These are phyloP conservation scores for Pisolithus orientalis DNA, from an alignment of 768 basidiomycete genomes.

Conservation along the genomic window DNA sequence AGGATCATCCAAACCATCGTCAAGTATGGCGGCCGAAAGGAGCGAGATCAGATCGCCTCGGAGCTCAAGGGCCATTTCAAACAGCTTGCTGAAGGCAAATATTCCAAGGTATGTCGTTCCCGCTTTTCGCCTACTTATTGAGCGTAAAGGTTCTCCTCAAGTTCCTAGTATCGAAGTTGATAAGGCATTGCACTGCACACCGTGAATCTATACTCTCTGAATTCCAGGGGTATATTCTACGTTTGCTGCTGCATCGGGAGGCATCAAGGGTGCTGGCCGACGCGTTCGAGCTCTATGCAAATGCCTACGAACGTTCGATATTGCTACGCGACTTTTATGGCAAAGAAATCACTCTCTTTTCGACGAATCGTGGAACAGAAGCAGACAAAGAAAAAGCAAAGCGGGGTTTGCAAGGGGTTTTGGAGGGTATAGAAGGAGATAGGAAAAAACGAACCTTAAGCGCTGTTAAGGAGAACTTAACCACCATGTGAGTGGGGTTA, in stretches of 20 bases:
- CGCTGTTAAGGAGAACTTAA: conserved; percentile 68
- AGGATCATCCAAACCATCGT: conserved; percentile 78
- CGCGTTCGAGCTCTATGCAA: conserved; percentile 81
- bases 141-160: conserved; percentile 19
- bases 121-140: background rate
- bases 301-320: conserved; percentile 76
- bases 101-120: conserved; percentile 66
- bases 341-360: conserved; percentile 76
- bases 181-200: conserved; percentile 67
- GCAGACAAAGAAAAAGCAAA: conserved; percentile 60
- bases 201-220: conserved; percentile 72
- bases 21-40: conserved; percentile 68
- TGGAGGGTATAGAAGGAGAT: conserved; percentile 60
- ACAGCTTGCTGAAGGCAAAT: conserved; percentile 78
- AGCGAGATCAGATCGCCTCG: conserved; percentile 72
- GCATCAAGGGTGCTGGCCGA: conserved; percentile 82
- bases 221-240: conserved; percentile 70
- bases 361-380: conserved; percentile 44
- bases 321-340: conserved; percentile 88
- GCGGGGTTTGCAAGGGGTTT: conserved; percentile 60
- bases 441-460: conserved; percentile 59
- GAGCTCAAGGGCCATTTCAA: conserved; percentile 80
- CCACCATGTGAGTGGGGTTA: conserved; percentile 54
- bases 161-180: conserved; percentile 80
- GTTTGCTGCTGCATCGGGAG: conserved; percentile 78